Conservation (phyloP, 768 basidiomycete species). For the Naematelia aurantialba region DNA sequence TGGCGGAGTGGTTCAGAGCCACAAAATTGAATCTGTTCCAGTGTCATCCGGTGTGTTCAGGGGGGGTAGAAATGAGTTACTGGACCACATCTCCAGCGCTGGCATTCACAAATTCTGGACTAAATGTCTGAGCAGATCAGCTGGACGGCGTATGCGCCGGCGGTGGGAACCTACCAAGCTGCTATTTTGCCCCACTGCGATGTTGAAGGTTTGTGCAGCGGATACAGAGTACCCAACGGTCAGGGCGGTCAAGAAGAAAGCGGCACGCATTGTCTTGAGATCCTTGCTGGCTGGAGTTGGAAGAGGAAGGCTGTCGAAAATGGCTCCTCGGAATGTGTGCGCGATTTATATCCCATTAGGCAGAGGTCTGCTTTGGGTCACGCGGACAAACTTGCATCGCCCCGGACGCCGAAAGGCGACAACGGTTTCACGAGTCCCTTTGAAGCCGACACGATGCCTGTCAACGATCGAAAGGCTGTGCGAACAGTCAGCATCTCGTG, state of each 20-base stretch:
- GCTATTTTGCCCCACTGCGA: background rate
- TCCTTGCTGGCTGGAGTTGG: no score
- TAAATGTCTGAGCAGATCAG: conserved; percentile 2
- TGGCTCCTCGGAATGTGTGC: no score
- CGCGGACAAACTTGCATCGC: background rate
- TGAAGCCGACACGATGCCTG: no score
- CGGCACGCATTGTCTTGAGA: background rate
- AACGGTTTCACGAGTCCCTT: no score
- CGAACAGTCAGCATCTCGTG: no score
- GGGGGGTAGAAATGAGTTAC: conserved; percentile 3
- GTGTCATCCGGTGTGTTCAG: background rate
- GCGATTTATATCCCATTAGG: no score
- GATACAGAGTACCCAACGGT: background rate
- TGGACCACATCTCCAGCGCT: background rate
- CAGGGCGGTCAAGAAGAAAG: background rate
- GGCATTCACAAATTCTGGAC: background rate
- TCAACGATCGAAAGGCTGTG: no score
- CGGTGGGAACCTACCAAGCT: background rate
- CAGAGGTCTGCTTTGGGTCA: no score
- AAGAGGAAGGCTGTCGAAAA: no score
- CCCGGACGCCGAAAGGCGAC: background rate
- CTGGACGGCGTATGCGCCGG: background rate
- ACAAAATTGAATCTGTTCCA: conserved; percentile 16
- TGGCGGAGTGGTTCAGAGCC: conserved; percentile 20
- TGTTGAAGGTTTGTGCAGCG: background rate